Base-by-base conservation (phyloP, 495 filamentous ascomycete genomes). In the Staphylotrichum longicolle region DNA sequence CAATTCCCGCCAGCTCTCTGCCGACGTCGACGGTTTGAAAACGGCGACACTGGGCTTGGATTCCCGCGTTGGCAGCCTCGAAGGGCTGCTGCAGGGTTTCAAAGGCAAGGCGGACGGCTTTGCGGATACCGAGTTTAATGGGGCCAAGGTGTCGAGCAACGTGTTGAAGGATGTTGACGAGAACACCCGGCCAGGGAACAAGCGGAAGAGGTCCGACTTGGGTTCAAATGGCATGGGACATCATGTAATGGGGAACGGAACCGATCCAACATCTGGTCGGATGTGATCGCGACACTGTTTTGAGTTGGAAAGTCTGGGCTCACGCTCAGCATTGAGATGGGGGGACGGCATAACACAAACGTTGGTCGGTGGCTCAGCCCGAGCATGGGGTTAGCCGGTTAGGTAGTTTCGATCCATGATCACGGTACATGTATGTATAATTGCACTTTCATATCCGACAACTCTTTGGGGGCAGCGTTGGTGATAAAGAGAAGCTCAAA, bases 11-110 rank as follows among this genome's bases (percentile, higher is more conserved):
- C 54, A 66, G 30, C n/a, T 67, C 2, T 20, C 20, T 2, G 51
- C 37, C 5, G 58, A 66, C 27, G 35, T 69, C 0, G 27, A 40
- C 2, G 27, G 4, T 5, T 44, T 69, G 51, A 63, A 63, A 11
- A 30, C 5, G 40, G 11, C 11, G 30, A 20, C 53, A 1, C 47
- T 49, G 2, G n/a, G 10, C 2, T 15, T 64, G 4, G 40, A 40
- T 7, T 41, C 20, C 0, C 30, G 48, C 14, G 10, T 66, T 3
- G 44, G 55, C 10, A 47, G 54, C 1, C 15, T 60, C 30, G 48
- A 63, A n/a, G 48, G 46, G 39, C 41, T 48, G 56, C 27, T 56
- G 37, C 27, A 49, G 20, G 50, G 48, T 32, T 42, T 27, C 57
- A 45, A 46, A 33, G 46, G 14, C 57, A 51, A 50, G 2, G 35